Conservation (phyloP, 805 yeast species). For the Wilhelminamyces savonicus region DNA sequence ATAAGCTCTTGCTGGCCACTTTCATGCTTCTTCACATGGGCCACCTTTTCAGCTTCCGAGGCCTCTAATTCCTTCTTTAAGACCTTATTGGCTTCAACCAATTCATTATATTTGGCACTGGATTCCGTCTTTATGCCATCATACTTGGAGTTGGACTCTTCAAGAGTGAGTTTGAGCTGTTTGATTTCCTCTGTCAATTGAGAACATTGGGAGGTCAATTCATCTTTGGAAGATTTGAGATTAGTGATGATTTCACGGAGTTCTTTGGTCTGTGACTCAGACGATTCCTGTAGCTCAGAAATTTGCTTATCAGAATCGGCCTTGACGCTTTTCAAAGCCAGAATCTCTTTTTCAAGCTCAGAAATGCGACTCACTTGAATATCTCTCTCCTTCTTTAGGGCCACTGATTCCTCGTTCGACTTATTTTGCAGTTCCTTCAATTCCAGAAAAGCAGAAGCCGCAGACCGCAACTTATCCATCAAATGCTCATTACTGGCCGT, state of each 20-base stretch:
- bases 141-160: not conserved
- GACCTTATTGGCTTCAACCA: no score
- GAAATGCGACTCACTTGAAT: no score
- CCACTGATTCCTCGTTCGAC: constrained; percentile 1
- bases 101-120: no score
- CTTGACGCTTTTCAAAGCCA: constrained; percentile 6
- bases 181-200: not conserved
- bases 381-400: constrained; percentile 3
- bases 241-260: no score
- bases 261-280: no score
- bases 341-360: constrained; percentile 2
- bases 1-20: not conserved
- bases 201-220: no score
- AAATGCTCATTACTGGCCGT: constrained; percentile 29
- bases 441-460: constrained; percentile 30
- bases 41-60: constrained; percentile 1
- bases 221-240: no score
- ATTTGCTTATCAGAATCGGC: no score
- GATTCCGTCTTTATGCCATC: not conserved
- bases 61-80: constrained; percentile 9
- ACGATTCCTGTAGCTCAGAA: no score
- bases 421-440: constrained; percentile 1
- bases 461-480: constrained; percentile 37
- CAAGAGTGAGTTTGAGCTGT: not conserved
- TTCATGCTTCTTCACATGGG: constrained; percentile 1